Conservation (phyloP, 2,329 filamentous ascomycete genomes). For the Hymenoscyphus scutula region DNA sequence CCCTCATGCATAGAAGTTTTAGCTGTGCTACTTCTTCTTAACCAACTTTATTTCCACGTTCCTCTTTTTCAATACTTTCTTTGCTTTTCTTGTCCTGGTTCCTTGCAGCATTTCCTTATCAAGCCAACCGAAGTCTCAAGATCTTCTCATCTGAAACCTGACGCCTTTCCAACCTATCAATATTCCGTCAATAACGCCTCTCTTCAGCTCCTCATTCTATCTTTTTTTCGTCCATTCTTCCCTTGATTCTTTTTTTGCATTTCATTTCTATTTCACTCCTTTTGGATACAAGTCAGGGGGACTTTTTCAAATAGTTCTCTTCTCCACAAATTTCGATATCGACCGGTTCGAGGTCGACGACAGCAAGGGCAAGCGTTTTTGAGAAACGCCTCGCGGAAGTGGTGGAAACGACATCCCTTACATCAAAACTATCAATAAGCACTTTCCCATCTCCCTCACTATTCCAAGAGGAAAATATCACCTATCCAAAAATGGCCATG, state of each 20-base stretch:
- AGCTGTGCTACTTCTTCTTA: neutral
- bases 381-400: neutral
- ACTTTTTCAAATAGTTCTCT: neutral
- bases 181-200: neutral
- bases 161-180: neutral
- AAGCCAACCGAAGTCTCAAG: neutral
- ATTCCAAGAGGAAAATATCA: no score
- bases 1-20: no score
- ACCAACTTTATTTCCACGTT: neutral
- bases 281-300: neutral
- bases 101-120: neutral
- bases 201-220: no score
- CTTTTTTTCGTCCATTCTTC: neutral
- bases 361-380: neutral
- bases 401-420: neutral
- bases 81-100: neutral
- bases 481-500: neutral
- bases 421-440: neutral
- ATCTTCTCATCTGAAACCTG: neutral
- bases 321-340: neutral
- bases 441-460: neutral
- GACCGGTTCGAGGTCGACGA: neutral
- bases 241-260: neutral
- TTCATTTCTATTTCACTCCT: neutral
- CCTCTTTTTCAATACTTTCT: neutral